Percentiles rank a stretch among this genome's conserved stretches.
Conservation (phyloP, 768 basidiomycete genomes). For the Austroboletus eburneus region DNA sequence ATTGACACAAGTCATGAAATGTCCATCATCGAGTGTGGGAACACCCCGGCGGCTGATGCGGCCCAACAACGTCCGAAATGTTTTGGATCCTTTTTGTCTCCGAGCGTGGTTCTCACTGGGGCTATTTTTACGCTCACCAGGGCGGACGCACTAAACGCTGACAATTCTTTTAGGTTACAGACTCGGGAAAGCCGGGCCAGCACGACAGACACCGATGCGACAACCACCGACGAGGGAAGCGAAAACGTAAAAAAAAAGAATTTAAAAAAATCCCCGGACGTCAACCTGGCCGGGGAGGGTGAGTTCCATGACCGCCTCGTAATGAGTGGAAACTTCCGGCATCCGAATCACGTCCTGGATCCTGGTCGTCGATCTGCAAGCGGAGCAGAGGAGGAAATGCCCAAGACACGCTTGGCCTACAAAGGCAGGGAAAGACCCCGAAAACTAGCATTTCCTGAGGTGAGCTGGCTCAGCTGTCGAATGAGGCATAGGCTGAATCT, state of each 20-base stretch:
- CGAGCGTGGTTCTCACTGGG: slow-evolving; percentile 22
- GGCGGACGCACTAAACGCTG: slow-evolving; percentile 2
- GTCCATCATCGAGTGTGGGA: slow-evolving; percentile 17
- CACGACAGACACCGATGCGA: slow-evolving; percentile 16
- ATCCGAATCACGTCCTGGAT: slow-evolving; percentile 17
- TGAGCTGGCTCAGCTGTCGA: slow-evolving; percentile 23
- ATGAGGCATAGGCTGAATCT: not conserved
- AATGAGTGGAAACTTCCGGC: slow-evolving; percentile 10
- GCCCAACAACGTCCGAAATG: slow-evolving; percentile 24
- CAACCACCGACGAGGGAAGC: slow-evolving; percentile 12
- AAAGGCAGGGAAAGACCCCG: slow-evolving; percentile 22
- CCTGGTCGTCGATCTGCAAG: slow-evolving; percentile 17
- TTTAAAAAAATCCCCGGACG: slow-evolving; percentile 25
- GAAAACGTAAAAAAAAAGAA: no score
- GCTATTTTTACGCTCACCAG: slow-evolving; percentile 15
- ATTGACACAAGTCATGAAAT: slow-evolving; percentile 1
- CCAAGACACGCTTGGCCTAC: not conserved
- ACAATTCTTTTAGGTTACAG: slow-evolving; percentile 7
- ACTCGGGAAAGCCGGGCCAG: slow-evolving; percentile 7
- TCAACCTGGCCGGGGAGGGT: not conserved
- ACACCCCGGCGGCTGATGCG: slow-evolving; percentile 17
- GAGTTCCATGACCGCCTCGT: slow-evolving; percentile 6
- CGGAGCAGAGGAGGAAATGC: slow-evolving; percentile 8
- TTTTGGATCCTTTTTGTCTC: slow-evolving; percentile 10
- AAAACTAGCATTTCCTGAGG: slow-evolving; percentile 3